Evolutionary conservation across 1,284 basidiomycete species (phyloP).

Genomic region (Tilletiopsis washingtonensis): DNA sequence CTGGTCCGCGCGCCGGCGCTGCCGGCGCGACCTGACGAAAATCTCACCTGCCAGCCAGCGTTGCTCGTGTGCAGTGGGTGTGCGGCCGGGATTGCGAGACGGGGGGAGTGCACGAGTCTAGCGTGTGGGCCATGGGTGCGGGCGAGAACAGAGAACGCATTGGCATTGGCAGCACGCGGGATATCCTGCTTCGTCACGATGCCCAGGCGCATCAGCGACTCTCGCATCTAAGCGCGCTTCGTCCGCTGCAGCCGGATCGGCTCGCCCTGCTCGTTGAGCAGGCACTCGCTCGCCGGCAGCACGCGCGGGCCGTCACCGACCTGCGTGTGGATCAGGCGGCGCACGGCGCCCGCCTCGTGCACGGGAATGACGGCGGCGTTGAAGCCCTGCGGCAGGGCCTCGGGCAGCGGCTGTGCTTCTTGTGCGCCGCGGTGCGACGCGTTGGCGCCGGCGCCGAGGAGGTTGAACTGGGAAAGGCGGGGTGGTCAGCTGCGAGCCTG

Average conservation of each 20-base stretch:
- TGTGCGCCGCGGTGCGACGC: conserved; percentile 36
- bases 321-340: conserved; percentile 44
- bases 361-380: conserved; percentile 39
- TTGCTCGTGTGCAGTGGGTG: too few species aligned
- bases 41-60: too few species aligned
- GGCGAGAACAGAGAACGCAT: too few species aligned
- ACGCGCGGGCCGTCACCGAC: conserved; percentile 44
- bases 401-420: conserved; percentile 19
- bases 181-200: too few species aligned
- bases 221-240: conserved; percentile 20
- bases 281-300: conserved; percentile 18
- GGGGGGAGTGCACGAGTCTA: too few species aligned
- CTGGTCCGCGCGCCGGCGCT: too few species aligned
- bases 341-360: conserved; percentile 38
- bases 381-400: conserved; percentile 29
- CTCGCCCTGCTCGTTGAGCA: conserved; percentile 31
- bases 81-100: too few species aligned
- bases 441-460: conserved; percentile 32
- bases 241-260: conserved; percentile 36
- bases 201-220: too few species aligned
- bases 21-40: too few species aligned
- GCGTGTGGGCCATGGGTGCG: too few species aligned
- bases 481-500: conserved; percentile 34
- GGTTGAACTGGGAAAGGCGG: conserved; percentile 21
- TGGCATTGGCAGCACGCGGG: too few species aligned